Percentiles rank a stretch among this genome's conserved stretches.
These are phyloP conservation scores for Colletotrichum somersetense DNA, from an alignment of 2,329 filamentous ascomycete genomes.

Conservation along the genomic window DNA sequence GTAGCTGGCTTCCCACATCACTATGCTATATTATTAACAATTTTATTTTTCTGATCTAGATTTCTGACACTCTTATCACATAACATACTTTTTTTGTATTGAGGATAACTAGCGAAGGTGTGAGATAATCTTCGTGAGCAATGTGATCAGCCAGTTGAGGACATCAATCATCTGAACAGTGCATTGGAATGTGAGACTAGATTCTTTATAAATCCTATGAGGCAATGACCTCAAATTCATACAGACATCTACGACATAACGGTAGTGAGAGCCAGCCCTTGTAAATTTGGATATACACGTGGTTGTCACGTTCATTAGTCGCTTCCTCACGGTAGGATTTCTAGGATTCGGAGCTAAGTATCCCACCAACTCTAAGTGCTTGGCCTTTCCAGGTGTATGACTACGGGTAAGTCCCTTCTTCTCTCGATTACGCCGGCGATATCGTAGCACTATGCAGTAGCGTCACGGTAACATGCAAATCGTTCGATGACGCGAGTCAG, in stretches of 20 bases:
- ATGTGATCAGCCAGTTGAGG: not conserved
- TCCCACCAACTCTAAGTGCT: not conserved
- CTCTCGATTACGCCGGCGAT: not conserved
- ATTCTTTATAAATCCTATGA: not conserved
- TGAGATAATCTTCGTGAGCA: not conserved
- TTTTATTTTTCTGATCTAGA: not conserved
- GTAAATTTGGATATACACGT: not conserved
- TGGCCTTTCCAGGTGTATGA: slow-evolving; percentile 8
- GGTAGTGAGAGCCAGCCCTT: not conserved
- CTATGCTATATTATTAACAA: not conserved
- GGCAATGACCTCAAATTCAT: not conserved
- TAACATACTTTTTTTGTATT: not conserved
- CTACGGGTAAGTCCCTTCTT: not conserved
- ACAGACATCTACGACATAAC: not conserved
- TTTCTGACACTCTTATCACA: not conserved
- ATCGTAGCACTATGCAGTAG: slow-evolving; percentile 10
- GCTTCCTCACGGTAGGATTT: not conserved
- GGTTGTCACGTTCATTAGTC: not conserved
- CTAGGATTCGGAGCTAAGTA: not conserved
- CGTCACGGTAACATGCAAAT: slow-evolving; percentile 5
- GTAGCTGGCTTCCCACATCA: too few species aligned
- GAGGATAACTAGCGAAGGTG: too few species aligned
- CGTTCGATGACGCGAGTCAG: slow-evolving; percentile 33
- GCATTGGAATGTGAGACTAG: not conserved
- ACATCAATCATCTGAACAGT: not conserved